Evolutionary conservation across 441 rosid species (phyloP).

Genomic region (Macaranga tanarius): DNA sequence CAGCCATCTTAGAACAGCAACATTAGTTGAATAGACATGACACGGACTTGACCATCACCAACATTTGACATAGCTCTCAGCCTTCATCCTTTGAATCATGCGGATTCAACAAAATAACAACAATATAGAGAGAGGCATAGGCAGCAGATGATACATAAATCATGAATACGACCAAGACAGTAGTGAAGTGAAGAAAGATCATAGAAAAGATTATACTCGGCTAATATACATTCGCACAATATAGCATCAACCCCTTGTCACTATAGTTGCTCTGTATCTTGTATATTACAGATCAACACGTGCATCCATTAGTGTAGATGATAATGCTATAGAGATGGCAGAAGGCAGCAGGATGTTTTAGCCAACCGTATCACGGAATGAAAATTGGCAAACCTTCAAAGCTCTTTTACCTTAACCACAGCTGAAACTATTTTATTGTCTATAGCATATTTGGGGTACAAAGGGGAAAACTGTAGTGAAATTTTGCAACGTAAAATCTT

Average conservation of each 20-base stretch:
- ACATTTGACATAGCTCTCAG: neutral
- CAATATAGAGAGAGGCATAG: neutral
- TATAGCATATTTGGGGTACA: conserved; percentile 31
- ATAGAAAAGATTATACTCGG: neutral
- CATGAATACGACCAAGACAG: neutral
- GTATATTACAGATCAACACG: conserved; percentile 29
- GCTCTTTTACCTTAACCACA: conserved; percentile 29
- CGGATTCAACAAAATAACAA: neutral
- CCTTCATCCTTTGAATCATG: neutral
- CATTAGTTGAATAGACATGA: neutral
- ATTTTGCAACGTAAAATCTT: conserved; percentile 21
- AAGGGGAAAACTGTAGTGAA: conserved; percentile 28
- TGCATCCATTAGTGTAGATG: conserved; percentile 22
- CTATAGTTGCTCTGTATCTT: conserved; percentile 33
- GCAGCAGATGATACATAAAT: neutral
- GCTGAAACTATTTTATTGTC: conserved; percentile 29
- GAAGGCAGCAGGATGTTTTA: conserved; percentile 10
- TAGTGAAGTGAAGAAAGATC: neutral
- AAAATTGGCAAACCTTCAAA: conserved; percentile 31
- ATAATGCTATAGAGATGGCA: conserved; percentile 22
- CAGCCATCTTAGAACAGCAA: neutral
- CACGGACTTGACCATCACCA: neutral
- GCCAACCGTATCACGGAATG: conserved; percentile 32
- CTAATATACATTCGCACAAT: conserved; percentile 39
- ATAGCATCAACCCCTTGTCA: conserved; percentile 29